These are phyloP conservation scores for Ciborinia camelliae DNA, from an alignment of 2,329 filamentous ascomycete species.

Conservation along the genomic window DNA sequence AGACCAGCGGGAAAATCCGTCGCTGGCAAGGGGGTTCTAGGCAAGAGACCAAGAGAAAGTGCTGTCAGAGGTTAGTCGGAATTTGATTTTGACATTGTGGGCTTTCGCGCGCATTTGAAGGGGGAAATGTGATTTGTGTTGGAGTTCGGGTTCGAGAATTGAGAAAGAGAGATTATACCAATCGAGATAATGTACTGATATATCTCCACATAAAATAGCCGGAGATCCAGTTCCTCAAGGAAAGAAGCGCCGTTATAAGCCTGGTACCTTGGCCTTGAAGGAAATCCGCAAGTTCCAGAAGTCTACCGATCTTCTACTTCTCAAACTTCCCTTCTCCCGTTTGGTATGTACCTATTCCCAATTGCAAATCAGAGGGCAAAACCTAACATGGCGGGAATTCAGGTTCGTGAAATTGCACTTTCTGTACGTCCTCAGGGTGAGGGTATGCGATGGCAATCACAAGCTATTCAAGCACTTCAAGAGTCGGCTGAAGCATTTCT, in stretches of 20 bases:
- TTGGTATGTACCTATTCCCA: slow-evolving; percentile 48
- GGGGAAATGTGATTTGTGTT: too few relatives aligned
- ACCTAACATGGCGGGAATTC: not conserved
- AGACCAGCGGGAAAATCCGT: slow-evolving; percentile 8
- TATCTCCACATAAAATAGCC: slow-evolving; percentile 46
- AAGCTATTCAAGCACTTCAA: slow-evolving; percentile 88
- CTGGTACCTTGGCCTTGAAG: slow-evolving; percentile 81
- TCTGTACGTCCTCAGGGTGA: slow-evolving; percentile 58
- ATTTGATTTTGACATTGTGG: not conserved
- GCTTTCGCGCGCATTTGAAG: not conserved
- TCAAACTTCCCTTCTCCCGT: slow-evolving; percentile 76
- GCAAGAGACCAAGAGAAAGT: slow-evolving; percentile 7
- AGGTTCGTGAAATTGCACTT: slow-evolving; percentile 71
- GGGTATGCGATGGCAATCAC: slow-evolving; percentile 91
- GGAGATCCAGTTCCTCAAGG: slow-evolving; percentile 67
- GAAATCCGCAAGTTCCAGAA: slow-evolving; percentile 92
- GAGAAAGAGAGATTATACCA: not conserved
- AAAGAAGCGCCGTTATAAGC: slow-evolving; percentile 63
- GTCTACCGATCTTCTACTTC: slow-evolving; percentile 80
- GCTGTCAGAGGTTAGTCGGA: slow-evolving; percentile 18
- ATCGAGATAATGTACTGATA: not conserved
- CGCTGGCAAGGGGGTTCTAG: not conserved
- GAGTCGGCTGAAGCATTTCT: slow-evolving; percentile 96
- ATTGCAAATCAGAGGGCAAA: too few relatives aligned
- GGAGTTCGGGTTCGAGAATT: too few relatives aligned